phyloP scores from a whole-genome alignment of 495 filamentous ascomycete genomes.

The Podospora pseudoanserina region DNA sequence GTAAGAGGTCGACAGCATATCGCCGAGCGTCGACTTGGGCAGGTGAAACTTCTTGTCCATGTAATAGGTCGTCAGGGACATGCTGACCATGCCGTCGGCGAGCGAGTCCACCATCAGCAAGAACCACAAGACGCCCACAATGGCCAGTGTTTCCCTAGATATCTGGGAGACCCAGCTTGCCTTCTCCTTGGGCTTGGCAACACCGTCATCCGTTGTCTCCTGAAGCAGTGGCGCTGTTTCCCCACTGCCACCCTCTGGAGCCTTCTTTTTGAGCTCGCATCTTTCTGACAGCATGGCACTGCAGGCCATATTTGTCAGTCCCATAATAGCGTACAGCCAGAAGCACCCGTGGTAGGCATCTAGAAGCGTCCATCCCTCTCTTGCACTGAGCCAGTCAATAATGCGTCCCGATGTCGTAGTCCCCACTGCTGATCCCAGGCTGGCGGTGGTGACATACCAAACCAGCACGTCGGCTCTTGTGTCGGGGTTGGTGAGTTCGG shows the following conservation, averaged over 20 bases:
- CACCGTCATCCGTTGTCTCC: background rate
- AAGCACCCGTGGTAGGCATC: conserved; percentile 42
- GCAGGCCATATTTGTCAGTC: conserved; percentile 33
- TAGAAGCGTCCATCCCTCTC: conserved; percentile 33
- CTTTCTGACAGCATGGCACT: conserved; percentile 31
- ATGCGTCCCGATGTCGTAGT: conserved; percentile 38
- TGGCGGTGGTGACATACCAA: conserved; percentile 66
- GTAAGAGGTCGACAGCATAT: conserved; percentile 36
- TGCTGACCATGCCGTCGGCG: conserved; percentile 70
- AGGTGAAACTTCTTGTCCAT: conserved; percentile 73
- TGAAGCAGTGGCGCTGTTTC: conserved; percentile 18
- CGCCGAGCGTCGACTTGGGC: conserved; percentile 54
- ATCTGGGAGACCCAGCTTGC: conserved; percentile 46
- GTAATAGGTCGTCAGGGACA: conserved; percentile 73
- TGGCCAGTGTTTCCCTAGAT: conserved; percentile 52
- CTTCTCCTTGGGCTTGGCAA: conserved; percentile 9
- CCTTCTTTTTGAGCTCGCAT: conserved; percentile 35
- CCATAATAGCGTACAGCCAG: conserved; percentile 37
- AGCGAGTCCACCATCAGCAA: conserved; percentile 76
- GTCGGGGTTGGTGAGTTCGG: conserved; percentile 63
- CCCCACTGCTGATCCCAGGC: conserved; percentile 31
- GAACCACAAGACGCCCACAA: conserved; percentile 68
- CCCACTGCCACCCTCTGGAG: conserved; percentile 3
- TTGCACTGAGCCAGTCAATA: conserved; percentile 31
- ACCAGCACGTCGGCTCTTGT: conserved; percentile 71